phyloP scores from a whole-genome alignment of 495 filamentous ascomycete species.

The Pyrenula massariospora region DNA sequence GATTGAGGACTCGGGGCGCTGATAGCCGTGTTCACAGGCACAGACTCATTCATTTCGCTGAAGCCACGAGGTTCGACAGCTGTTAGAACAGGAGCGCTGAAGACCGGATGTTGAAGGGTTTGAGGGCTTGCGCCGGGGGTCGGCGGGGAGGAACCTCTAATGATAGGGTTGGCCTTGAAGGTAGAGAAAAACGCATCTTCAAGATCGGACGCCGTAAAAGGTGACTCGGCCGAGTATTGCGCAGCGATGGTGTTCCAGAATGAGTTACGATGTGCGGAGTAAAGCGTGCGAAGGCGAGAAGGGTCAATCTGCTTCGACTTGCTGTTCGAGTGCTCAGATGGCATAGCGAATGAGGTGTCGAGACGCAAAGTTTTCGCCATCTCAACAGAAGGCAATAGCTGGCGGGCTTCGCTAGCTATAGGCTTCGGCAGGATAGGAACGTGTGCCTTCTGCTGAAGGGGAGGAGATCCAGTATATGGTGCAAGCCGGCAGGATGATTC shows the following conservation, averaged over 20 bases:
- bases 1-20: not conserved
- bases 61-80: not conserved
- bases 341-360: slow-evolving; percentile 11
- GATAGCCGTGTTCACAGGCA: not conserved
- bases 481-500: slow-evolving; percentile 13
- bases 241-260: slow-evolving; percentile 64
- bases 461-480: slow-evolving; percentile 2
- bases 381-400: slow-evolving; percentile 13
- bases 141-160: slow-evolving; percentile 2
- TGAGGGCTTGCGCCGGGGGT: slow-evolving; percentile 6
- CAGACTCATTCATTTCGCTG: not conserved
- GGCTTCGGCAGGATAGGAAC: slow-evolving; percentile 52
- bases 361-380: slow-evolving; percentile 8
- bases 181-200: slow-evolving; percentile 43
- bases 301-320: slow-evolving; percentile 40
- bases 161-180: not conserved
- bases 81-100: not conserved
- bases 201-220: slow-evolving; percentile 48
- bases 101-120: not conserved
- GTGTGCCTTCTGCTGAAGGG: slow-evolving; percentile 27
- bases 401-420: slow-evolving; percentile 23
- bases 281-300: slow-evolving; percentile 53
- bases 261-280: slow-evolving; percentile 52
- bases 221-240: slow-evolving; percentile 46
- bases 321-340: slow-evolving; percentile 29